Evolutionary conservation across 1,139 yeast species (phyloP).

Genomic region (Candida labiduridarum): DNA sequence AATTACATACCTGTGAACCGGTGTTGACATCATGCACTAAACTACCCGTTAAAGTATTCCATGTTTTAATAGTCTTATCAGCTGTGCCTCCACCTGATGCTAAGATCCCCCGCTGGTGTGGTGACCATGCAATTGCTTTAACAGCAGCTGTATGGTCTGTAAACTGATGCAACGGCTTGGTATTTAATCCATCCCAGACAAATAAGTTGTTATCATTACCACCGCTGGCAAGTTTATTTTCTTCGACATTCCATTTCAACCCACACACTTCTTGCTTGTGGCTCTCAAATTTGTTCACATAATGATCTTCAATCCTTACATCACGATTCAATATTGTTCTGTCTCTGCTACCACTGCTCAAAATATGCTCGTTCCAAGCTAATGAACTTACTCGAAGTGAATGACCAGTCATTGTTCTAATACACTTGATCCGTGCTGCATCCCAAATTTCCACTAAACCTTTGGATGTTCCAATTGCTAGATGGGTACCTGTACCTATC

Average conservation of each 20-base stretch:
- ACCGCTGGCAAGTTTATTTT: constrained; percentile 86
- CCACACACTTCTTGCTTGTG: constrained; percentile 98
- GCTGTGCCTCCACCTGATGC: constrained; percentile 99
- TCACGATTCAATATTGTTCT: constrained; percentile 84
- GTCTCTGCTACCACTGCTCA: constrained; percentile 89
- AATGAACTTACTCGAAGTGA: constrained; percentile 79
- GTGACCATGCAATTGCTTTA: constrained; percentile 96
- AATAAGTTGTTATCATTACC: constrained; percentile 87
- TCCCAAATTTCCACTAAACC: constrained; percentile 97
- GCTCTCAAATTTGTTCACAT: constrained; percentile 64
- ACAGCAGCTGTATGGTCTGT: constrained; percentile 93
- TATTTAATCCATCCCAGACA: constrained; percentile 84
- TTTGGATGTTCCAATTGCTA: constrained; percentile 86
- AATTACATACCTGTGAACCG: constrained; percentile 94
- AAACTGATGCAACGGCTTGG: constrained; percentile 71
- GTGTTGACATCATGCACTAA: constrained; percentile 81
- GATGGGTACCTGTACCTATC: constrained; percentile 93
- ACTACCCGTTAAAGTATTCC: constrained; percentile 86
- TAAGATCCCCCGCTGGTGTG: constrained; percentile 89
- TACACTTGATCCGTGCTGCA: constrained; percentile 79
- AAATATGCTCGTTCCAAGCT: constrained; percentile 92
- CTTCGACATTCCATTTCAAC: constrained; percentile 88
- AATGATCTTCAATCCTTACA: constrained; percentile 86
- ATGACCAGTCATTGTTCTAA: constrained; percentile 93
- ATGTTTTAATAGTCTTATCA: constrained; percentile 84